phyloP scores from a whole-genome alignment of 202 grass and related monocot genomes.

The Panicum virgatum region DNA sequence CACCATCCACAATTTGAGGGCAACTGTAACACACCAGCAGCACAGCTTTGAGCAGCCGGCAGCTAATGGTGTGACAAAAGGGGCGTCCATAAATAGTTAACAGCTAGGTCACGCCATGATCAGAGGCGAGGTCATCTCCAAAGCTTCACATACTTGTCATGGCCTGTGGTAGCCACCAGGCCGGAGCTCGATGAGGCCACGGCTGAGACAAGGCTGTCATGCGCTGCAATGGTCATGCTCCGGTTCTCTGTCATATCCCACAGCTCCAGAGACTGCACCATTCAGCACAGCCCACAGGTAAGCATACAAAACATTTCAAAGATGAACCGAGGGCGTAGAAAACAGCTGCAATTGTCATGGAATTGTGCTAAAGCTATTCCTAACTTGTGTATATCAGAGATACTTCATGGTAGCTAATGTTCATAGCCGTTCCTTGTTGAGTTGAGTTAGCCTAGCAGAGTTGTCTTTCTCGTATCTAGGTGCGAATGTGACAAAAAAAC shows the following conservation, averaged over 20 bases:
- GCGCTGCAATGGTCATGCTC: conserved; percentile 58
- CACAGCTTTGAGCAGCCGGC: background rate
- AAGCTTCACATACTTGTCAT: conserved; percentile 74
- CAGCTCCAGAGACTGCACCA: conserved; percentile 63
- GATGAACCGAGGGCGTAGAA: background rate
- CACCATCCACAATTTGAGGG: background rate
- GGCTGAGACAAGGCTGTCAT: conserved; percentile 49
- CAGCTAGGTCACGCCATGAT: no score
- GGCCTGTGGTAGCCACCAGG: conserved; percentile 60
- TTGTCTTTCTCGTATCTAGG: no score
- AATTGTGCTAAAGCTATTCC: background rate
- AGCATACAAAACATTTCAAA: background rate
- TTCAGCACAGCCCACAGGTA: background rate
- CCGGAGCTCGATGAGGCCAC: conserved; percentile 56
- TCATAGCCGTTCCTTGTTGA: no score
- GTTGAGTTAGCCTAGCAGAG: no score
- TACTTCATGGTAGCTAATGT: background rate
- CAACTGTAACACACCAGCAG: conserved; percentile 14
- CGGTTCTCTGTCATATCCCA: conserved; percentile 68
- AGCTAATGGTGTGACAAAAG: conserved; percentile 22
- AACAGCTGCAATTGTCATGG: background rate
- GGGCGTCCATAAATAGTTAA: background rate
- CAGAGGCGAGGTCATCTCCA: conserved; percentile 43
- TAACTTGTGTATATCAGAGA: background rate
- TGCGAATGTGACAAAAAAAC: no score